phyloP scores from a whole-genome alignment of 805 yeast species.

The Kurtzmaniella fragi region DNA sequence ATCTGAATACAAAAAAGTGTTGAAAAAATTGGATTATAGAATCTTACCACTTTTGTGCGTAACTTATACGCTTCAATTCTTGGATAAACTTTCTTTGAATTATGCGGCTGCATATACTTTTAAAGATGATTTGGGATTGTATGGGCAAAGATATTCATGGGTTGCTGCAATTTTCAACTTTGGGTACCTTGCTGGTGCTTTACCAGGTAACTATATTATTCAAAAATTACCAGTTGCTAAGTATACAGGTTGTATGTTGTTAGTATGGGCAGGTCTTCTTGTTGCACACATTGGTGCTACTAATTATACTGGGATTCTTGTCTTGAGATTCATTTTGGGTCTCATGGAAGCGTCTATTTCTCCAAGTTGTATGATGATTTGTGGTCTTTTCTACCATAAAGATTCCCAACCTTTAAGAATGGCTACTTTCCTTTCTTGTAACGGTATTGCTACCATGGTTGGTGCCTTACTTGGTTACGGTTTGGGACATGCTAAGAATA shows the following conservation, averaged over 20 bases:
- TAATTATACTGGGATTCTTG: conserved; percentile 28
- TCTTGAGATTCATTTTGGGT: conserved; percentile 29
- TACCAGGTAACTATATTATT: conserved; percentile 13
- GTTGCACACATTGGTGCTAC: conserved; percentile 25
- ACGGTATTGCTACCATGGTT: conserved; percentile 22
- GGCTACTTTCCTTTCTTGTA: conserved; percentile 22
- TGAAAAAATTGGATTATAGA: conserved; percentile 29
- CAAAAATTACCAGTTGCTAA: conserved; percentile 16
- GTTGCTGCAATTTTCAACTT: conserved; percentile 24
- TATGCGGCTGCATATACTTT: conserved; percentile 19
- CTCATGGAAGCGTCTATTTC: conserved; percentile 30
- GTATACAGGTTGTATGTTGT: conserved; percentile 10
- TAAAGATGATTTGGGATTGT: conserved; percentile 16
- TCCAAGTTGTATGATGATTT: conserved; percentile 29
- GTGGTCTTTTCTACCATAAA: conserved; percentile 26
- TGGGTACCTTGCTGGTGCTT: conserved; percentile 17
- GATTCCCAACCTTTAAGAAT: conserved; percentile 28
- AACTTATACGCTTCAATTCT: conserved; percentile 20
- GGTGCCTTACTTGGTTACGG: conserved; percentile 17
- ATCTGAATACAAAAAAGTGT: conserved; percentile 14
- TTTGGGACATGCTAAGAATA: conserved; percentile 22
- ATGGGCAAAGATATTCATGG: conserved; percentile 20
- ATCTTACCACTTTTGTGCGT: conserved; percentile 23
- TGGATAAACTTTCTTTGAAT: conserved; percentile 20
- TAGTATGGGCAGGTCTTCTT: conserved; percentile 18